Percentiles rank a stretch among this genome's conserved stretches.
Evolutionary conservation across 495 filamentous ascomycete genomes (phyloP).

Genomic region (Neurospora sp.): DNA sequence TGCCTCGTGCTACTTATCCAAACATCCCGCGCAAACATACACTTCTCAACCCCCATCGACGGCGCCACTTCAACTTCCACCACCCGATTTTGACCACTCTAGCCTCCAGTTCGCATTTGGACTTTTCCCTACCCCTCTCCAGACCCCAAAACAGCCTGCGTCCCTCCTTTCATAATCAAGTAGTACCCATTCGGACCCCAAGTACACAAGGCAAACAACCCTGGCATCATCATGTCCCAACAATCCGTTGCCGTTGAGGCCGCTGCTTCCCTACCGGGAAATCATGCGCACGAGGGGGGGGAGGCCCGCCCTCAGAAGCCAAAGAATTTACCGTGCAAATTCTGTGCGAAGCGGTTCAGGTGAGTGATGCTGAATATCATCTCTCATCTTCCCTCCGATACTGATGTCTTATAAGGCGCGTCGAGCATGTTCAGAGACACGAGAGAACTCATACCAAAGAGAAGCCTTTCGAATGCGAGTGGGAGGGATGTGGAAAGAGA

Average conservation of each 20-base stretch:
- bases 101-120: constrained; percentile 4
- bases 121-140: constrained; percentile 13
- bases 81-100: constrained; percentile 8
- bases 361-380: constrained; percentile 16
- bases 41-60: constrained; percentile 16
- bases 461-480: constrained; percentile 46
- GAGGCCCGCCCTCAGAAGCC: constrained; percentile 42
- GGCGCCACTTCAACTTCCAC: constrained; percentile 1
- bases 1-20: constrained; percentile 3
- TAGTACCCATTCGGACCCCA: constrained; percentile 29
- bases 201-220: constrained; percentile 18
- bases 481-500: constrained; percentile 44
- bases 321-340: constrained; percentile 45
- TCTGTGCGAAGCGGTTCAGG: constrained; percentile 47
- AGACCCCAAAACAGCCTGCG: constrained; percentile 1
- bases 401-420: constrained; percentile 38
- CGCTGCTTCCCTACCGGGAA: constrained; percentile 22
- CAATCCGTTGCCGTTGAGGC: constrained; percentile 42
- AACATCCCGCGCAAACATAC: constrained; percentile 1
- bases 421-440: constrained; percentile 51
- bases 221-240: constrained; percentile 35
- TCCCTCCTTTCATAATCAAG: constrained; percentile 18
- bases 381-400: constrained; percentile 16
- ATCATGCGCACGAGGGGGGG: constrained; percentile 34
- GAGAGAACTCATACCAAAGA: constrained; percentile 53